Evolutionary conservation across 2,329 filamentous ascomycete species (phyloP), one percentile per base, ranked within the genome.

Genomic region (Botrytis fragariae): DNA sequence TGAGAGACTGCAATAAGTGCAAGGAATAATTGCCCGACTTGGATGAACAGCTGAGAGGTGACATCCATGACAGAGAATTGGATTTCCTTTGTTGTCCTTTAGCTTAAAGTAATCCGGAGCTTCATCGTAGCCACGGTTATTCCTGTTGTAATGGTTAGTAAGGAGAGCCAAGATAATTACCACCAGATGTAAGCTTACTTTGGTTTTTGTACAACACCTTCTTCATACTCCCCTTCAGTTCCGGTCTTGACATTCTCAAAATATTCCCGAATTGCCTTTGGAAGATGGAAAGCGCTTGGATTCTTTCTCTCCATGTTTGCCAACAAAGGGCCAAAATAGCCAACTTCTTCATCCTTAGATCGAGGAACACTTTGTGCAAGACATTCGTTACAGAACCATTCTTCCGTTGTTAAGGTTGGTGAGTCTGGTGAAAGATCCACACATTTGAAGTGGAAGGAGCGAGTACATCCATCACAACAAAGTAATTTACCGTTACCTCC

Each of bases 401-500:
- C 72, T 45, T 72, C 92, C n/a, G 71, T 92, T 74, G 91, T 90
- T 74, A 91, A 85, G 74, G 89, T 87, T 72, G 90, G 87, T 54
- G 79, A 75, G 39, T 75, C 75, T 77, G 94, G 85, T 57, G 93
- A 92, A 75, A 95, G 94, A 82, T 97, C 92, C 77, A 96, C 89
- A 82, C 96, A 98, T 74, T 89, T 87, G 81, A 96, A 94, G 83
- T 98, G 96, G 83, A 97, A 98, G 9, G 95, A 93, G 77, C 93
- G 90, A 74, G 91, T 89, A 84, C 96, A 99, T 75, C 92, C 93
- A 84, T 98, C 96, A 83, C 96, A 99, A 84, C 95, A 98, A 77
- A 98, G 87, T 76, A 99, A 88, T 78, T 94, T 90, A 73, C 95
- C 95, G 77, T 90, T 92, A 76, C 92, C 92, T 79, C 91, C 90